Conservation (phyloP, 2,329 filamentous ascomycete species). For the Madurella mycetomatis region DNA sequence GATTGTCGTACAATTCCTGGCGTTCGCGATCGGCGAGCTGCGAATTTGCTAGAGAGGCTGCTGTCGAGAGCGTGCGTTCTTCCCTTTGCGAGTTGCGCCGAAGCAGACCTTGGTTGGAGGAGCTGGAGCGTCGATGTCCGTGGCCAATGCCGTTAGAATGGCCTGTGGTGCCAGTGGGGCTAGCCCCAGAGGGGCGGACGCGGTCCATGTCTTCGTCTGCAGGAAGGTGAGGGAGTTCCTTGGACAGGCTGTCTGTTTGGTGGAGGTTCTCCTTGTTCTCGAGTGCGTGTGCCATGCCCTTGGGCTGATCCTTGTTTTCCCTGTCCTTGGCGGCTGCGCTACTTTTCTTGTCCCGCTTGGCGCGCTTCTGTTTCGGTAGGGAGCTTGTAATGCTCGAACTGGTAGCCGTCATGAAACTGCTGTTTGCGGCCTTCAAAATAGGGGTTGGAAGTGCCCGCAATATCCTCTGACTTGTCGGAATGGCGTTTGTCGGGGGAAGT, state of each 20-base stretch:
- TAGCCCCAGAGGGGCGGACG: constrained; percentile 33
- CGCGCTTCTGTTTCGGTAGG: constrained; percentile 64
- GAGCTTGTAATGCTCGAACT: constrained; percentile 80
- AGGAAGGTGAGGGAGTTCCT: constrained; percentile 20
- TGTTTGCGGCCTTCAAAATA: constrained; percentile 89
- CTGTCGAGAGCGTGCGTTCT: constrained; percentile 42
- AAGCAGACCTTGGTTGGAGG: constrained; percentile 11
- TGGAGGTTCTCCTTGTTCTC: constrained; percentile 50
- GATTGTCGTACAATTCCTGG: constrained; percentile 71
- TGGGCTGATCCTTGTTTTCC: constrained; percentile 39
- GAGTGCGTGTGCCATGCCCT: constrained; percentile 21
- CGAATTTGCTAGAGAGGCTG: constrained; percentile 41
- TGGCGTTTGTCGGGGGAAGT: constrained; percentile 73
- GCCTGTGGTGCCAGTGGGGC: constrained; percentile 14
- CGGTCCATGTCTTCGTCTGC: constrained; percentile 46
- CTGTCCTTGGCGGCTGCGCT: constrained; percentile 29
- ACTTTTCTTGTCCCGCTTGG: constrained; percentile 33
- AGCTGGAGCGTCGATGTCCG: constrained; percentile 26
- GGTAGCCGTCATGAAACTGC: constrained; percentile 88
- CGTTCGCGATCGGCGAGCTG: constrained; percentile 66
- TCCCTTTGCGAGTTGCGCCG: constrained; percentile 23
- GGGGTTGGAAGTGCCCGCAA: constrained; percentile 85
- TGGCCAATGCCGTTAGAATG: constrained; percentile 17
- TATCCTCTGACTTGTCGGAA: constrained; percentile 88
- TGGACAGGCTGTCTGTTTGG: constrained; percentile 28